phyloP scores from a whole-genome alignment of 2,329 filamentous ascomycete genomes.

The Davidsoniella virescens region DNA sequence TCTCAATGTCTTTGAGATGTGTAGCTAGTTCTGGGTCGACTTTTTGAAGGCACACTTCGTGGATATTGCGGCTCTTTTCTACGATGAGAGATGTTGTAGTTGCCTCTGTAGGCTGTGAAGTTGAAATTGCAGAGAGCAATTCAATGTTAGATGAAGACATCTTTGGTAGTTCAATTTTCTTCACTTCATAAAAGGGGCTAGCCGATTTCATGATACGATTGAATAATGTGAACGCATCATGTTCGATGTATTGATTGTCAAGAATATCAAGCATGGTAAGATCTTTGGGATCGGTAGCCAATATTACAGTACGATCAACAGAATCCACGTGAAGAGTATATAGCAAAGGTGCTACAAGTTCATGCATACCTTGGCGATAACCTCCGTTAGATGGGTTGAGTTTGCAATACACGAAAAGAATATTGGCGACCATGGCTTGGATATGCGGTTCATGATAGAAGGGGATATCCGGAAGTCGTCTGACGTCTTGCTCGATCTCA shows the following conservation, averaged over 20 bases:
- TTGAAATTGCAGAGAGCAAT: slow-evolving; percentile 18
- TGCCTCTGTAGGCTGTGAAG: not conserved
- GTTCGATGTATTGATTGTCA: slow-evolving; percentile 62
- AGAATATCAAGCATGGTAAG: slow-evolving; percentile 45
- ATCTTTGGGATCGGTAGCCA: slow-evolving; percentile 16
- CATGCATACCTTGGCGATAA: slow-evolving; percentile 98
- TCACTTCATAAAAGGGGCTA: slow-evolving; percentile 70
- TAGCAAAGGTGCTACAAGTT: slow-evolving; percentile 76
- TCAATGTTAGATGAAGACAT: not conserved
- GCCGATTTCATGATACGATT: slow-evolving; percentile 75
- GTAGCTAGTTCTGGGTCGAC: slow-evolving; percentile 69
- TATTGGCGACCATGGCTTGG: slow-evolving; percentile 69
- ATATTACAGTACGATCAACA: slow-evolving; percentile 15
- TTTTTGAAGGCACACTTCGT: slow-evolving; percentile 61
- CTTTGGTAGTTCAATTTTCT: too few relatives aligned
- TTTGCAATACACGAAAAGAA: slow-evolving; percentile 91
- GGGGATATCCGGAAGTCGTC: slow-evolving; percentile 77
- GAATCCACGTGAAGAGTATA: slow-evolving; percentile 75
- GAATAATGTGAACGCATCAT: slow-evolving; percentile 80
- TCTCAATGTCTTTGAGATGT: slow-evolving; percentile 68
- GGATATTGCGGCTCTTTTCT: slow-evolving; percentile 69
- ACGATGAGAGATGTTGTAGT: slow-evolving; percentile 53
- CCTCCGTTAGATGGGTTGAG: slow-evolving; percentile 70
- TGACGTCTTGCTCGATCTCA: slow-evolving; percentile 90
- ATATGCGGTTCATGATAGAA: slow-evolving; percentile 72